These are phyloP conservation scores for Elsinoe arachidis DNA, from an alignment of 2,329 filamentous ascomycete species.

Conservation along the genomic window DNA sequence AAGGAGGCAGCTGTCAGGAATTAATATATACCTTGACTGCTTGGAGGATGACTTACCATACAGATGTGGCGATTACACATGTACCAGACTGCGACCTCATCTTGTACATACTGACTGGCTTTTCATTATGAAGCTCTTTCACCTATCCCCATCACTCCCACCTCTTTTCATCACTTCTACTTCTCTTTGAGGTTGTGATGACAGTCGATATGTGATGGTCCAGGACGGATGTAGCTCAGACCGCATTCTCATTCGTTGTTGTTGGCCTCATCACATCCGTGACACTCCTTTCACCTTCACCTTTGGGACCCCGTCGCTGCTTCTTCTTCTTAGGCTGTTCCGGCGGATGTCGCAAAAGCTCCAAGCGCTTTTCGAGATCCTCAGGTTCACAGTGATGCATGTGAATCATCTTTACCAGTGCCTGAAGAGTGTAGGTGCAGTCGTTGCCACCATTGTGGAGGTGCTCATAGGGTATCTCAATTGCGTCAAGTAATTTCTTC, in stretches of 20 bases:
- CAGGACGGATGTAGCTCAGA: too few relatives aligned
- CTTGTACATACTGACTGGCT: too few relatives aligned
- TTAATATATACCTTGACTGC: not conserved
- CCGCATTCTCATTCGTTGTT: not conserved
- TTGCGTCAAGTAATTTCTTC: not conserved
- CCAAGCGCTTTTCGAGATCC: not conserved
- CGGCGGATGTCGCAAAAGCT: not conserved
- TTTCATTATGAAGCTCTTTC: too few relatives aligned
- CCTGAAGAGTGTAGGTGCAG: slow-evolving; percentile 25
- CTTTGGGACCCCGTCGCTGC: not conserved
- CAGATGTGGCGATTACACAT: not conserved
- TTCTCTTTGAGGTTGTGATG: too few relatives aligned
- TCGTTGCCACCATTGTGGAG: slow-evolving; percentile 27
- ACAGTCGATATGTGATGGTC: too few relatives aligned
- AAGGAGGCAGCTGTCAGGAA: not conserved
- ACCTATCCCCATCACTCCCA: too few relatives aligned
- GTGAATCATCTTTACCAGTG: slow-evolving; percentile 16
- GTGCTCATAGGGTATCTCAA: not conserved
- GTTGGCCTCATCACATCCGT: not conserved
- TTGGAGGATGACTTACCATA: not conserved
- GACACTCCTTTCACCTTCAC: slow-evolving; percentile 2
- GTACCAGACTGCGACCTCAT: too few relatives aligned
- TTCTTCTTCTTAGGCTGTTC: slow-evolving; percentile 3
- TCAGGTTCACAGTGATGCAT: not conserved
- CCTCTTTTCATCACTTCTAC: too few relatives aligned